Evolutionary conservation across 2,329 filamentous ascomycete species (phyloP).

Genomic region (Aspergillus novofumigatus): DNA sequence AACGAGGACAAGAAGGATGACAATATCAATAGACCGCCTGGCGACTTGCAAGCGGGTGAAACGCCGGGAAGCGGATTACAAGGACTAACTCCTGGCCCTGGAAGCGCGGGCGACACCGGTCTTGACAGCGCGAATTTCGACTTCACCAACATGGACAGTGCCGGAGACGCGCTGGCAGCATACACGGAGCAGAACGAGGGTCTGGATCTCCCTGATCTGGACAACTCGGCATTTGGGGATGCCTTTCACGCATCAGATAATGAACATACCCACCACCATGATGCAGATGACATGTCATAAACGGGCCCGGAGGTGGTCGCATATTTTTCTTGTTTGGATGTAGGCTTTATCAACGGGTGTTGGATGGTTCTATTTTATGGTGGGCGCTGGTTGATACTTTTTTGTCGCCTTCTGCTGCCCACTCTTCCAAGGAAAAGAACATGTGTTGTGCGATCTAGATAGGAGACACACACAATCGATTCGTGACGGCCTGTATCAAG

Average conservation of each 20-base stretch:
- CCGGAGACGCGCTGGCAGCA: conserved; percentile 65
- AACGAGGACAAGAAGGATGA: conserved; percentile 60
- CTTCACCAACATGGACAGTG: conserved; percentile 56
- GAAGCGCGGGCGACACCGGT: conserved; percentile 22
- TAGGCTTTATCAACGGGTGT: conserved; percentile 14
- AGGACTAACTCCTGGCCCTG: conserved; percentile 21
- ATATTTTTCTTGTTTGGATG: conserved; percentile 10
- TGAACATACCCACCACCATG: conserved; percentile 38
- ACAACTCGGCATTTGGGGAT: conserved; percentile 78
- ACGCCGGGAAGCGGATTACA: conserved; percentile 22
- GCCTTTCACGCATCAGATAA: conserved; percentile 64
- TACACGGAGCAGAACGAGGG: conserved; percentile 58
- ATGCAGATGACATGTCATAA: conserved; percentile 39
- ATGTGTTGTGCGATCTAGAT: background rate
- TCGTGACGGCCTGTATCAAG: background rate
- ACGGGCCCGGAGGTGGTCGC: background rate
- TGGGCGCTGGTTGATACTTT: conserved; percentile 9
- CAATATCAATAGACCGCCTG: conserved; percentile 35
- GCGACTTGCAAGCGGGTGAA: conserved; percentile 15
- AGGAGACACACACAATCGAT: background rate
- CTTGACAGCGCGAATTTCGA: conserved; percentile 41
- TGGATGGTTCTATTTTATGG: conserved; percentile 12
- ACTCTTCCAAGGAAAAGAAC: background rate
- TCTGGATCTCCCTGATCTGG: conserved; percentile 59
- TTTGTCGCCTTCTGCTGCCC: conserved; percentile 3